Conservation (phyloP, 441 rosid species). For the Jatropha multifida region DNA sequence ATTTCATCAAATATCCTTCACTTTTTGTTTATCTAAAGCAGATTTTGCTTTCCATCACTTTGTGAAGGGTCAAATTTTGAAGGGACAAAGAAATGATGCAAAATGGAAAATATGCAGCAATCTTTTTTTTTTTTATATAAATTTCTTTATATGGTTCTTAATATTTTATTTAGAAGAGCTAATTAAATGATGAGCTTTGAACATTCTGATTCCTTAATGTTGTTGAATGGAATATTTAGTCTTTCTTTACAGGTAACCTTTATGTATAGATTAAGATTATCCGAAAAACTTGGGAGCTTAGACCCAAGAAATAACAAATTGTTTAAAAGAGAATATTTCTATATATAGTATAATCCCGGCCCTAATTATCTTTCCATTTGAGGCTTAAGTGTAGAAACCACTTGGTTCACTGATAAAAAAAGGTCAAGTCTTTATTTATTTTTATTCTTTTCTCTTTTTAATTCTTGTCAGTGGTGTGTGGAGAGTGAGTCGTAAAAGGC, state of each 20-base stretch:
- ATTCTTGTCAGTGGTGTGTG: neutral
- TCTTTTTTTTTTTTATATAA: neutral
- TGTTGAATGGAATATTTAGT: constrained; percentile 15
- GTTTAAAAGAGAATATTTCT: neutral
- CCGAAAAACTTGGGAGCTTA: constrained; percentile 23
- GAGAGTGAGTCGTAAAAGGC: constrained; percentile 21
- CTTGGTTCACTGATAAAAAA: neutral
- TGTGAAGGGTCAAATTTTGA: constrained; percentile 22
- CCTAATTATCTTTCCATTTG: neutral
- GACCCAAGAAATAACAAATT: constrained; percentile 9
- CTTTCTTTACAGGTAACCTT: neutral
- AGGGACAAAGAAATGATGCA: constrained; percentile 6
- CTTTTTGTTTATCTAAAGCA: constrained; percentile 6
- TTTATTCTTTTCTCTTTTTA: neutral
- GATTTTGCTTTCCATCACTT: neutral
- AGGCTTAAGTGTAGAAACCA: neutral
- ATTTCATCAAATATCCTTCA: neutral
- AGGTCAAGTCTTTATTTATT: neutral
- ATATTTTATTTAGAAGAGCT: neutral
- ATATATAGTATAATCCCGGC: neutral
- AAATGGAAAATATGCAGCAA: neutral
- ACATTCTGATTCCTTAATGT: neutral
- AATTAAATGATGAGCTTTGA: neutral
- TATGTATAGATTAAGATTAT: constrained; percentile 2
- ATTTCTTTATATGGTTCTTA: neutral